Base-by-base conservation (phyloP, 2,329 filamentous ascomycete species). In the Teratosphaeria nubilosa region DNA sequence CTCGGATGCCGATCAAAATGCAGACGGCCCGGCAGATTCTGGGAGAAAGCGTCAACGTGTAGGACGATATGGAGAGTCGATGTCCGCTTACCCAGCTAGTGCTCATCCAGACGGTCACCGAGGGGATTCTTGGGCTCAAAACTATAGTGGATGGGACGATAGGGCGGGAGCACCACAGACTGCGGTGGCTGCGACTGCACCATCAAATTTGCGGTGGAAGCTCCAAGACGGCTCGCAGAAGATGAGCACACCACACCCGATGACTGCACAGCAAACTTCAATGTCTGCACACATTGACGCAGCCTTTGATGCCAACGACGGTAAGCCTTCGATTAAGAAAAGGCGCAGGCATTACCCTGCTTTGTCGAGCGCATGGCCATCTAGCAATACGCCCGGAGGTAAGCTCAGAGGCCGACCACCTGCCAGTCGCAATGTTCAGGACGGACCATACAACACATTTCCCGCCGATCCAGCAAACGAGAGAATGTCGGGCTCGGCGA, bases 301-400 rank as follows among this genome's bases (percentile, higher is more conserved):
- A 56, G 77, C 76, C 54, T 77, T 78, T 57, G 76, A 79, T 45
- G 53, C 53, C 20, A 62, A 60, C 53, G 86, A 90, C 0, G 88
- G 88, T 3, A 78, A 88, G n/a, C 88, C 86, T 3, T 84, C 86
- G 0, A 68, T 73, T 13, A 72, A 73, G 37, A 85, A 79, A 62
- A 73, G 81, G 20, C 57, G 86, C 57, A 82, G 89, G 3, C 88
- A 95, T 70, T 91, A 91, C 0, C 88, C 90, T 0, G 90, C 89
- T 6, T 90, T 96, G 0, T 96, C 91, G 0, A 96, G 91, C 10
- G 91, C 91, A 0, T 96, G 91, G 91, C 84, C 57, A 84, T 84
- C 62, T 83, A 81, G 59, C 82, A 82, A 16, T 77, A 80, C 45
- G 78, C 84, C 82, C 1, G 82, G 80, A 4, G 86, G 86, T 1